These are phyloP conservation scores for Fusarium fracticaudum DNA, from an alignment of 2,329 filamentous ascomycete genomes.

Conservation along the genomic window DNA sequence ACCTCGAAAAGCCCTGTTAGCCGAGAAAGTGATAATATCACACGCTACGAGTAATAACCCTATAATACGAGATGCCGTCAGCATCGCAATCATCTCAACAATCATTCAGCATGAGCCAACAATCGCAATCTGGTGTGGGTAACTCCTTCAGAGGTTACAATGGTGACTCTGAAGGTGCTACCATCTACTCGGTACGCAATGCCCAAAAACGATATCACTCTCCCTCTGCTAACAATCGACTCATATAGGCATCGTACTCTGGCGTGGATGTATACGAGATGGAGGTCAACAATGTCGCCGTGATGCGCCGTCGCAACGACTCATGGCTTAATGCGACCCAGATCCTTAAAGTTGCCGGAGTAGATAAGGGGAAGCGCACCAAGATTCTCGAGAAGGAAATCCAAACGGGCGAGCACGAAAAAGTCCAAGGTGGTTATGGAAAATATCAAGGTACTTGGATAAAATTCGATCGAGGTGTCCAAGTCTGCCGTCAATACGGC, in stretches of 20 bases:
- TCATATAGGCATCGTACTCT: constrained; percentile 81
- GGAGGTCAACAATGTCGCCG: constrained; percentile 91
- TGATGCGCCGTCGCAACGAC: constrained; percentile 95
- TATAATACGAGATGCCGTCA: constrained; percentile 47
- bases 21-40: not conserved
- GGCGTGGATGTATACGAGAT: constrained; percentile 98
- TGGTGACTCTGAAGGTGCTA: constrained; percentile 55
- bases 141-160: constrained; percentile 51
- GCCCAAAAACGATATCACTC: not conserved
- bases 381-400: constrained; percentile 99
- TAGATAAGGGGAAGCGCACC: constrained; percentile 97
- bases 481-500: constrained; percentile 85
- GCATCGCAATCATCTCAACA: constrained; percentile 65
- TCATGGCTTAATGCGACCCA: constrained; percentile 98
- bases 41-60: not conserved
- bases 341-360: constrained; percentile 95
- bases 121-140: constrained; percentile 55
- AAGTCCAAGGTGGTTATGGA: constrained; percentile 97
- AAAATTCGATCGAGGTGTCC: constrained; percentile 87
- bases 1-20: not conserved
- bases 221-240: constrained; percentile 29
- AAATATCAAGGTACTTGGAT: constrained; percentile 99
- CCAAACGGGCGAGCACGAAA: constrained; percentile 94
- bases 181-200: constrained; percentile 69
- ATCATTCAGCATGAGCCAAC: constrained; percentile 66